These are phyloP conservation scores for Geosmithia morbida DNA, from an alignment of 2,329 filamentous ascomycete species.

Conservation along the genomic window DNA sequence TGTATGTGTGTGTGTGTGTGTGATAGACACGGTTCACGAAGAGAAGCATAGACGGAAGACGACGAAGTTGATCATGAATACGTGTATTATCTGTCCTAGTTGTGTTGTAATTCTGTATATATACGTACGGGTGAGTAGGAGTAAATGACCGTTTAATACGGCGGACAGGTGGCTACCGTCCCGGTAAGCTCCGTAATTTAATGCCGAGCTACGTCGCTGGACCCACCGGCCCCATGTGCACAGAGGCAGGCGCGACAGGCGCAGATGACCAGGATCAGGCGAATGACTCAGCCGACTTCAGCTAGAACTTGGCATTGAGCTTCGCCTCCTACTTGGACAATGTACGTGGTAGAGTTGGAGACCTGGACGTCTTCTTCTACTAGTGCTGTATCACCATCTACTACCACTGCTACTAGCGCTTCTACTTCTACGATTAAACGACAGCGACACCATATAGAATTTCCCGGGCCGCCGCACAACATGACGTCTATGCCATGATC, in stretches of 20 bases:
- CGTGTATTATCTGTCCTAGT: background rate
- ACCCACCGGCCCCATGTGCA: background rate
- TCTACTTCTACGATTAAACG: too few relatives aligned
- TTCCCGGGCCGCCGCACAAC: conserved; percentile 8
- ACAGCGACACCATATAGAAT: background rate
- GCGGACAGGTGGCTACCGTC: background rate
- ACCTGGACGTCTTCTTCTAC: too few relatives aligned
- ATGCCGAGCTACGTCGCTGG: background rate
- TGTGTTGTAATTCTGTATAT: background rate
- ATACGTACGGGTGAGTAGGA: background rate
- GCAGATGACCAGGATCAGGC: too few relatives aligned
- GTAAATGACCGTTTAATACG: background rate
- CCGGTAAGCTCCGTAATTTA: background rate
- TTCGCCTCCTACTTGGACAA: too few relatives aligned
- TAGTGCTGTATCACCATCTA: too few relatives aligned
- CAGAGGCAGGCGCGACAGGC: background rate
- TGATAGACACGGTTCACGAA: too few relatives aligned
- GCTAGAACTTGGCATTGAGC: background rate
- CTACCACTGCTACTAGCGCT: too few relatives aligned
- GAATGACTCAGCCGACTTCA: background rate
- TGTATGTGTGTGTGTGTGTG: too few relatives aligned
- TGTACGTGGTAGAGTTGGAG: too few relatives aligned
- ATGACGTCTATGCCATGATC: conserved; percentile 18
- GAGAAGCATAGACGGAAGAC: too few relatives aligned
- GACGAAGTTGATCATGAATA: too few relatives aligned